Percentiles rank a stretch among this genome's conserved stretches.
phyloP scores from a whole-genome alignment of 2,329 filamentous ascomycete species.

The Akanthomyces lecanii region DNA sequence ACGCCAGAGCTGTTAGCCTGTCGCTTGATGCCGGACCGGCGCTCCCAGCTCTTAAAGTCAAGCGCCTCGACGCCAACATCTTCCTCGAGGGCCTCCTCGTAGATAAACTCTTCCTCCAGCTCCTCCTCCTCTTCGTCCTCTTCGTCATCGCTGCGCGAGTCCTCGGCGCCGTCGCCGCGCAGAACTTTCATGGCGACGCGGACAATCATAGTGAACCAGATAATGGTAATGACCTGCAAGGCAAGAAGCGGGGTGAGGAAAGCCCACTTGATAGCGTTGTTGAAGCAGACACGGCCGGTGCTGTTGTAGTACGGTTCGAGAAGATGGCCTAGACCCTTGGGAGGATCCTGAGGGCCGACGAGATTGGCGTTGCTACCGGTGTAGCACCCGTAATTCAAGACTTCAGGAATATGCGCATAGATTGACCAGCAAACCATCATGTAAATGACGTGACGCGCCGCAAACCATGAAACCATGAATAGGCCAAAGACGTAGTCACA shows the following conservation, averaged over 20 bases:
- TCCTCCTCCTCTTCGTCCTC: constrained; percentile 61
- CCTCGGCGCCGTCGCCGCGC: constrained; percentile 72
- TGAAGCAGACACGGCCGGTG: constrained; percentile 75
- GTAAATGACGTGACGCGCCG: constrained; percentile 78
- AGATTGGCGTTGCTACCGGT: constrained; percentile 52
- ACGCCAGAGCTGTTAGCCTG: constrained; percentile 53
- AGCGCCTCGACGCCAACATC: constrained; percentile 72
- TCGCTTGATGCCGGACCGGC: constrained; percentile 52
- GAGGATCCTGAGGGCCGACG: constrained; percentile 47
- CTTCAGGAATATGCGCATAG: constrained; percentile 58
- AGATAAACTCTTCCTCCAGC: constrained; percentile 50
- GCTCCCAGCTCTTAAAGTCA: constrained; percentile 61
- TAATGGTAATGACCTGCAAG: constrained; percentile 73
- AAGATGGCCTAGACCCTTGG: constrained; percentile 56
- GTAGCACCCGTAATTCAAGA: constrained; percentile 70
- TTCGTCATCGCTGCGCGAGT: constrained; percentile 83
- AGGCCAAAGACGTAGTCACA: constrained; percentile 82
- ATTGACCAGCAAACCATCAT: constrained; percentile 78
- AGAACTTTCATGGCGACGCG: constrained; percentile 78
- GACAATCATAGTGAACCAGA: constrained; percentile 89
- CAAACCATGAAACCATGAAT: constrained; percentile 82
- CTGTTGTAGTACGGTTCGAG: constrained; percentile 69
- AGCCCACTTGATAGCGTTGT: constrained; percentile 64
- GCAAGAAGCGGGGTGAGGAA: constrained; percentile 75
- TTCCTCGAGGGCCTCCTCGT: constrained; percentile 61